Evolutionary conservation across 2,329 filamentous ascomycete genomes (phyloP).

Genomic region (Xylaria sp.): DNA sequence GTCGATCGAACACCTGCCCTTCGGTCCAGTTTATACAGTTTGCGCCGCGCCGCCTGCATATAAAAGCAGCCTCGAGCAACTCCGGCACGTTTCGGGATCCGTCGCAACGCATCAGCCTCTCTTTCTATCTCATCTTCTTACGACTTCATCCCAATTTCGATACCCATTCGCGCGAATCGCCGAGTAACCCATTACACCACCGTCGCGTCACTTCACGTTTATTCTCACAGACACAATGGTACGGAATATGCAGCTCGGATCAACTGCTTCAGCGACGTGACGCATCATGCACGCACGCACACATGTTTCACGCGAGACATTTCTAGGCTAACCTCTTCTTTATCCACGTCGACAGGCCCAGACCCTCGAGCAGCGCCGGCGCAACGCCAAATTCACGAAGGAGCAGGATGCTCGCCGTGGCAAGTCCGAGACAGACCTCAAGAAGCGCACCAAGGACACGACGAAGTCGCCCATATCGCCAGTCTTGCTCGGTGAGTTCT

Average conservation of each 20-base stretch:
- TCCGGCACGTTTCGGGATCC: not conserved
- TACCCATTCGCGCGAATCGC: not conserved
- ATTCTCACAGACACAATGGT: constrained; percentile 26
- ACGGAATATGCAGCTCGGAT: constrained; percentile 7
- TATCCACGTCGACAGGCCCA: constrained; percentile 54
- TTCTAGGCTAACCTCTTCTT: constrained; percentile 2
- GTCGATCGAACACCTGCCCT: constrained; percentile 16
- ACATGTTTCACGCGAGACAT: not conserved
- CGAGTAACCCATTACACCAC: not conserved
- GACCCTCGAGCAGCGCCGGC: constrained; percentile 77
- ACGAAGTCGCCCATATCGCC: constrained; percentile 58
- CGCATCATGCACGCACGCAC: not conserved
- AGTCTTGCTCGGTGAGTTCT: constrained; percentile 50
- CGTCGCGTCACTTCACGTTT: not conserved
- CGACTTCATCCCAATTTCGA: not conserved
- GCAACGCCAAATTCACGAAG: constrained; percentile 73
- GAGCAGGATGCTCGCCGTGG: constrained; percentile 69
- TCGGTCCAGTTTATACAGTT: not conserved
- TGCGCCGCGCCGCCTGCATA: constrained; percentile 15
- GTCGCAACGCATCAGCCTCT: not conserved
- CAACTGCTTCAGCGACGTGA: not conserved
- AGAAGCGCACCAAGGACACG: constrained; percentile 53
- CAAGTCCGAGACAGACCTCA: constrained; percentile 61
- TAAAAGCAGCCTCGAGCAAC: not conserved
- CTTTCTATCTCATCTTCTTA: not conserved